Conservation (phyloP, 2,329 filamentous ascomycete genomes). For the Malbranchea cinnamomea region DNA sequence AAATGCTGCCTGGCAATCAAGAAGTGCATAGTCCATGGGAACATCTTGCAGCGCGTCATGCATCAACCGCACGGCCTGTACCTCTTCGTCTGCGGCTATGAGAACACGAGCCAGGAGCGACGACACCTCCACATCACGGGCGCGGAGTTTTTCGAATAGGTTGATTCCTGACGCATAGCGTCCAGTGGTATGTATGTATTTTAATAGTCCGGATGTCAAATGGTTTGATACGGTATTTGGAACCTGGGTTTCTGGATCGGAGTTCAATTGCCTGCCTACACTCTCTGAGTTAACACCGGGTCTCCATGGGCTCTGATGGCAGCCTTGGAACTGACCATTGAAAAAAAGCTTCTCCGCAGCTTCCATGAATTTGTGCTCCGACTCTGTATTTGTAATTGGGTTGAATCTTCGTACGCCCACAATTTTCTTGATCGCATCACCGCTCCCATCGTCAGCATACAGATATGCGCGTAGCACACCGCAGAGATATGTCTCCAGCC, state of each 20-base stretch:
- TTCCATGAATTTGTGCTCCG: conserved; percentile 88
- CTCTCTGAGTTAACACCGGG: too few relatives aligned
- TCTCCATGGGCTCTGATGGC: too few relatives aligned
- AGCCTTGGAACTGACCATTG: conserved; percentile 50
- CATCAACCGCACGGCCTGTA: conserved; percentile 79
- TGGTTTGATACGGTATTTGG: conserved; percentile 95
- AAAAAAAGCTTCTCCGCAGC: conserved; percentile 93
- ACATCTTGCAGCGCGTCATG: conserved; percentile 79
- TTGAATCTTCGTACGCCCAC: conserved; percentile 96
- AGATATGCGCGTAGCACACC: conserved; percentile 88
- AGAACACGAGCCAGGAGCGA: conserved; percentile 82
- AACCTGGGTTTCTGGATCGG: conserved; percentile 92
- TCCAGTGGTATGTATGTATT: conserved; percentile 90
- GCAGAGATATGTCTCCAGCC: conserved; percentile 95
- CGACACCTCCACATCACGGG: conserved; percentile 82
- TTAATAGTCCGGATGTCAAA: conserved; percentile 78
- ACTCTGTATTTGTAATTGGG: conserved; percentile 94
- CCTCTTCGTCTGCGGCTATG: conserved; percentile 90
- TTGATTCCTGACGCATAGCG: conserved; percentile 93
- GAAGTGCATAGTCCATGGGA: conserved; percentile 94
- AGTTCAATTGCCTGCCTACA: conserved; percentile 82
- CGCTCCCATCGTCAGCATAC: conserved; percentile 89
- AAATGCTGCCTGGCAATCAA: conserved; percentile 89
- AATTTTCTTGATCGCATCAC: conserved; percentile 89
- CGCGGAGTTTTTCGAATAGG: conserved; percentile 86